Evolutionary conservation across 441 rosid genomes (phyloP), one percentile per base, ranked within the genome.

Genomic region (Eutrema salsugineum): DNA sequence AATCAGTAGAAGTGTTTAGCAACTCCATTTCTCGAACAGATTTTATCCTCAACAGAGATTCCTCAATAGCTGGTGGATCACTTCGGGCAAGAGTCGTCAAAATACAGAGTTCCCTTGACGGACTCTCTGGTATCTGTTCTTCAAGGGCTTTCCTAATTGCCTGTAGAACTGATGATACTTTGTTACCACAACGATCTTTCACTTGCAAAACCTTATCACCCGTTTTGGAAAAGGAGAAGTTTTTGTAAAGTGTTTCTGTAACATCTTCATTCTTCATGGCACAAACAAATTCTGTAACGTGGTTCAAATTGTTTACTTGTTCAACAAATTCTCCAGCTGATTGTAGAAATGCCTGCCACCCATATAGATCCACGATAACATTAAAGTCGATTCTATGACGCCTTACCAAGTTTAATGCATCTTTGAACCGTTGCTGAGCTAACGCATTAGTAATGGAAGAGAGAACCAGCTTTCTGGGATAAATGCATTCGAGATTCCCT

Each of bases 351-450:
- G 77, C 70, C 77, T 87, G 89, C 97, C 97, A 89, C 22, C 99
- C 98, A 73, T 85, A 84, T 69, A 86, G 72, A 71, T 94, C 98
- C 63, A 90, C 85, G 51, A 92, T 84, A 42, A 92, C 80, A 78
- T 94, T 94, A 75, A 94, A 92, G 84, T 94, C 85, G 68, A 94
- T 94, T 80, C 99, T 86, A 17, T 94, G 99, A 40, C 96, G 86
- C 85, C 99, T 88, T 47, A 94, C 99, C 97, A 94, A 88, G 68
- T 83, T 78, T 42, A 92, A 76, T 48, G 97, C 97, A 84, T 92
- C 94, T 78, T 77, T 85, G 69, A 85, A 94, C 70, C 87, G 91
- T 63, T 80, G 61, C 75, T 86, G 89, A 67, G 73, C 77, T 82
- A 94, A 79, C 54, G 91, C 97, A 81, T 89, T 88, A 32, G 84